Base-by-base conservation (phyloP, 1,284 basidiomycete species). In the Heterobasidion annosum region DNA sequence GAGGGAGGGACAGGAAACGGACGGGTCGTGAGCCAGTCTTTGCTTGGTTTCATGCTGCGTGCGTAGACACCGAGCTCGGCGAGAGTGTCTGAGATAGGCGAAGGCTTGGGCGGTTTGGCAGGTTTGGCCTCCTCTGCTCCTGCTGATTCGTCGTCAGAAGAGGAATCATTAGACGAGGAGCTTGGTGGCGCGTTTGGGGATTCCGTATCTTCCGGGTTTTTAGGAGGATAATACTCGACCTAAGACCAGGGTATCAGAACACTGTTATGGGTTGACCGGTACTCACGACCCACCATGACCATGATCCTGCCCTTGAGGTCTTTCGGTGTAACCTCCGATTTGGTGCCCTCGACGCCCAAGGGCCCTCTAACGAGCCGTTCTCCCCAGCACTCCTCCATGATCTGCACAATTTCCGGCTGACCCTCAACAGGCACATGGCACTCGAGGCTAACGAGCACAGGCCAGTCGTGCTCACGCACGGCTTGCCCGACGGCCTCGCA, bases 391-490 rank as follows among this genome's bases (percentile, higher is more conserved):
- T 73, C 72, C 57, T 72, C 67, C 75, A 86, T 77, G 52, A 81
- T 74, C 35, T 67, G 63, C n/a, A 83, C 78, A 25, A 86, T 66
- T 55, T 82, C 72, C 35, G 67, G 64, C 62, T 85, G 83, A 0
- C 74, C 73, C 25, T 69, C 68, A 0, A 73, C 63, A 3, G 69
- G 69, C 46, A 84, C 81, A 61, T 86, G 83, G 58, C 82, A 84
- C 61, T 85, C 84, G 9, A 86, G 68, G 50, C 78, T 81, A 43
- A 85, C 73, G 52, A 85, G 64, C n/a, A 85, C 70, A 1, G 83
- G 83, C 77, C 78, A 81, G 50, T 74, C 70, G 7, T 64, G 68
- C 0, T 67, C 63, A 2, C 64, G 58, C n/a, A 82, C 64, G 0
- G 71, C 68, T 8, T 71, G 64, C 0, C 72, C 74, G 50, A 83